Percentiles rank a stretch among this genome's conserved stretches.
phyloP scores from a whole-genome alignment of 2,329 filamentous ascomycete genomes.

The Alternaria gansuensis region DNA sequence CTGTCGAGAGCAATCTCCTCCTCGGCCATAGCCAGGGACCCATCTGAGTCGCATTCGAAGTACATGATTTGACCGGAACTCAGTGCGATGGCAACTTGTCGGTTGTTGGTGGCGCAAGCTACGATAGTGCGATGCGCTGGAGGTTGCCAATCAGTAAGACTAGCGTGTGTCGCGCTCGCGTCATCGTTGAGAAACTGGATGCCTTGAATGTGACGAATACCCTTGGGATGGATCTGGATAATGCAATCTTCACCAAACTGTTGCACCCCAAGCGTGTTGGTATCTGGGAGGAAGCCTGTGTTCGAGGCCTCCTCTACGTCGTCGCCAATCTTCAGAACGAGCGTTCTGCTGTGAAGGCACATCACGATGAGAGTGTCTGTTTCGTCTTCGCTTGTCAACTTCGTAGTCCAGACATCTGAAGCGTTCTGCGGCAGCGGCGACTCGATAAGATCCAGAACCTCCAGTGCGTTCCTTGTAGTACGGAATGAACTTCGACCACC shows the following conservation, averaged over 20 bases:
- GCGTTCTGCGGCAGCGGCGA: slow-evolving; percentile 90
- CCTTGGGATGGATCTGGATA: slow-evolving; percentile 95
- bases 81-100: slow-evolving; percentile 90
- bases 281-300: slow-evolving; percentile 87
- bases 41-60: slow-evolving; percentile 95
- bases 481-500: slow-evolving; percentile 90
- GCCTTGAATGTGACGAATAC: slow-evolving; percentile 87
- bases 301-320: slow-evolving; percentile 96
- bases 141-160: slow-evolving; percentile 90
- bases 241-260: slow-evolving; percentile 92
- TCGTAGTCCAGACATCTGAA: slow-evolving; percentile 94
- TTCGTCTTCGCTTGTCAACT: slow-evolving; percentile 79
- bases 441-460: slow-evolving; percentile 95
- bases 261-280: slow-evolving; percentile 90
- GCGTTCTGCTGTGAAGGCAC: slow-evolving; percentile 86
- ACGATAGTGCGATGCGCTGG: slow-evolving; percentile 96
- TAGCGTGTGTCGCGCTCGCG: slow-evolving; percentile 55
- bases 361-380: slow-evolving; percentile 97
- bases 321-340: slow-evolving; percentile 94
- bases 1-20: slow-evolving; percentile 95
- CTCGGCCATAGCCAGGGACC: slow-evolving; percentile 88
- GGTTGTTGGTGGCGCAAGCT: slow-evolving; percentile 89
- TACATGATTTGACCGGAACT: slow-evolving; percentile 98
- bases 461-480: slow-evolving; percentile 88
- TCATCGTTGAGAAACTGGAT: slow-evolving; percentile 53